These are phyloP conservation scores for Blastobotrys aristatus DNA, from an alignment of 1,139 yeast genomes.

Conservation along the genomic window DNA sequence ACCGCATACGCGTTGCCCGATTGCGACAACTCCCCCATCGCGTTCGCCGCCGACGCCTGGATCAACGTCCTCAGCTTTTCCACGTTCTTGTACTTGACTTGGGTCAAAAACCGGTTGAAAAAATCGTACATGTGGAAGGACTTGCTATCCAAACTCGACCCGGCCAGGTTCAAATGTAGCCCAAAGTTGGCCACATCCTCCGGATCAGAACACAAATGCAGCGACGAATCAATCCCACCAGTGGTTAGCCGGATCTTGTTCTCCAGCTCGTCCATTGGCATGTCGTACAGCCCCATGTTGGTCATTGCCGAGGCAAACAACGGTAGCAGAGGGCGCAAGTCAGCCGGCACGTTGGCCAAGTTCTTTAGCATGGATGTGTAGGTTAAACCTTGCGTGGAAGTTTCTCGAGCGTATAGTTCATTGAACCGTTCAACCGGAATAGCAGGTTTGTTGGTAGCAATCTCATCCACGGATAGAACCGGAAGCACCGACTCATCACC, in stretches of 20 bases:
- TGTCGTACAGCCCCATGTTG: conserved; percentile 70
- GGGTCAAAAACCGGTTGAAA: conserved; percentile 61
- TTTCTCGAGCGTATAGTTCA: conserved; percentile 30
- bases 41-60: conserved; percentile 71
- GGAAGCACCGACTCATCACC: conserved; percentile 82
- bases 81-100: conserved; percentile 64
- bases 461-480: conserved; percentile 66
- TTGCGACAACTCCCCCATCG: conserved; percentile 73
- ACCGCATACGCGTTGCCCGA: conserved; percentile 85
- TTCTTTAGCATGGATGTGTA: conserved; percentile 22
- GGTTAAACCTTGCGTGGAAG: conserved; percentile 33
- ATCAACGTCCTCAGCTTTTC: conserved; percentile 71
- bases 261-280: conserved; percentile 75
- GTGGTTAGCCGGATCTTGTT: conserved; percentile 76
- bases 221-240: conserved; percentile 70
- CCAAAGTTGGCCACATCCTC: conserved; percentile 35
- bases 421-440: conserved; percentile 30
- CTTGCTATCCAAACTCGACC: conserved; percentile 70
- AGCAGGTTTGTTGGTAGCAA: conserved; percentile 51
- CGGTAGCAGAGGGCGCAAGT: conserved; percentile 64
- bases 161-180: conserved; percentile 54
- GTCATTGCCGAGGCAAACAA: conserved; percentile 76
- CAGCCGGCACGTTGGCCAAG: conserved; percentile 49
- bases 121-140: conserved; percentile 54
- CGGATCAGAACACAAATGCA: conserved; percentile 42